Evolutionary conservation across 306 rosid genomes (phyloP), one percentile per base, ranked within the genome.

Genomic region (Quercus dentata): DNA sequence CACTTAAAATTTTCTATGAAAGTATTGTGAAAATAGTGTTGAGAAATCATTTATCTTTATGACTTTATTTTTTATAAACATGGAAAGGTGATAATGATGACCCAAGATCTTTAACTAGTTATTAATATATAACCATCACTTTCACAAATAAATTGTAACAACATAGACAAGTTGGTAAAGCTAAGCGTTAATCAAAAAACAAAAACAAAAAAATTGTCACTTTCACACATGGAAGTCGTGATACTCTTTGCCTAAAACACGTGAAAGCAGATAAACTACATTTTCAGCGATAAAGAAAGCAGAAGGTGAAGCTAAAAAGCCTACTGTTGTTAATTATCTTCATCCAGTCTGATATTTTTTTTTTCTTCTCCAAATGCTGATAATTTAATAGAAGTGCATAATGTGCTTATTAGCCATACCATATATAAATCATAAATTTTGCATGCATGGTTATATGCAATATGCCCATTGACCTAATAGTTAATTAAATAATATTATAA

Each of bases 61-160:
- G 11, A 41, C 0, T 41, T 41, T 41, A 35, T 6, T 38, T 4
- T 6, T 31, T 25, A 56, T 56, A 56, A 21, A 51, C 8, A 14
- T 31, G 44, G 68, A 68, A 80, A 74, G 80, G 6, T 3, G 30
- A 9, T 58, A 80, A 81, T 19, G 71, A 25, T 70, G 84, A 76
- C 84, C 57, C 74, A 41, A 41, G 46, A 41, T 41, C 46, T 41
- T 41, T 41, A 8, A 41, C 12, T 41, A 35, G 41, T 8, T 35
- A 35, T 35, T 35, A 35, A 35, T 6, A 35, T 35, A 1, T 8
- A 41, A 41, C 46, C 46, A 8, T 41, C 14, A 2, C 63, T 67
- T 31, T 44, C 44, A 27, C 15, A 41, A 41, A 41, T 41, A 41
- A 41, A 8, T 41, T 41, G 46, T 41, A 8, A 41, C 11, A 41